Conservation (phyloP, 2,329 filamentous ascomycete genomes). For the Claviceps sorghi region DNA sequence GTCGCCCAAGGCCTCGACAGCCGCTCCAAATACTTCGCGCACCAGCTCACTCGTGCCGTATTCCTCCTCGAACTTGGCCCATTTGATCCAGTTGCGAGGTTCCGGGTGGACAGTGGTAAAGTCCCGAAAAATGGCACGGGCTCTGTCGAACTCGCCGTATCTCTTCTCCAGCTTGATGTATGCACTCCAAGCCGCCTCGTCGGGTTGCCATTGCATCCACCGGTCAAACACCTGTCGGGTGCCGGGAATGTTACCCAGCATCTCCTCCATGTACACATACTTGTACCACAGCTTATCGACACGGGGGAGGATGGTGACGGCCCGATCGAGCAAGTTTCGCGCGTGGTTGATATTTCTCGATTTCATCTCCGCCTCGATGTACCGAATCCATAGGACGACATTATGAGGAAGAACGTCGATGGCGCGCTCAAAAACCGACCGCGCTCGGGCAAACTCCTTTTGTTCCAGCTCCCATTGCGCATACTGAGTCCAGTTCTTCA, state of each 20-base stretch:
- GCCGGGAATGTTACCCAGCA: conserved; percentile 82
- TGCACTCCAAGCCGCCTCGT: conserved; percentile 86
- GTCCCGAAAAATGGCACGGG: conserved; percentile 75
- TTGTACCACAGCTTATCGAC: conserved; percentile 99
- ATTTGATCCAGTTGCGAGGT: conserved; percentile 95
- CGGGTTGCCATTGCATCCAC: conserved; percentile 97
- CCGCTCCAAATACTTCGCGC: conserved; percentile 76
- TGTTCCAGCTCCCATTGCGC: conserved; percentile 95
- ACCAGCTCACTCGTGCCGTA: conserved; percentile 84
- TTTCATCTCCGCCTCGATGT: conserved; percentile 95
- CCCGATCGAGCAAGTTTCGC: conserved; percentile 81
- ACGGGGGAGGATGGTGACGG: conserved; percentile 80
- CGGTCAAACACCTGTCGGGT: conserved; percentile 90
- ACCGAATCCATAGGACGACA: conserved; percentile 77
- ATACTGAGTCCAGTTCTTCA: conserved; percentile 99
- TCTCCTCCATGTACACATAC: conserved; percentile 98
- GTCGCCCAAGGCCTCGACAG: conserved; percentile 79
- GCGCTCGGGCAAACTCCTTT: conserved; percentile 85
- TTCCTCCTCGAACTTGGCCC: conserved; percentile 95
- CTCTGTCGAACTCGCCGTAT: conserved; percentile 81
- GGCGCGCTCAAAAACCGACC: conserved; percentile 87
- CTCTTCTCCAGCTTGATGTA: conserved; percentile 97
- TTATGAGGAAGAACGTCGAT: conserved; percentile 83
- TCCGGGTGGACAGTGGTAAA: conserved; percentile 91
- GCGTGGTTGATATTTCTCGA: conserved; percentile 88